Base-by-base conservation (phyloP, 129 eudicot genomes). In the Escallonia herrerae region DNA sequence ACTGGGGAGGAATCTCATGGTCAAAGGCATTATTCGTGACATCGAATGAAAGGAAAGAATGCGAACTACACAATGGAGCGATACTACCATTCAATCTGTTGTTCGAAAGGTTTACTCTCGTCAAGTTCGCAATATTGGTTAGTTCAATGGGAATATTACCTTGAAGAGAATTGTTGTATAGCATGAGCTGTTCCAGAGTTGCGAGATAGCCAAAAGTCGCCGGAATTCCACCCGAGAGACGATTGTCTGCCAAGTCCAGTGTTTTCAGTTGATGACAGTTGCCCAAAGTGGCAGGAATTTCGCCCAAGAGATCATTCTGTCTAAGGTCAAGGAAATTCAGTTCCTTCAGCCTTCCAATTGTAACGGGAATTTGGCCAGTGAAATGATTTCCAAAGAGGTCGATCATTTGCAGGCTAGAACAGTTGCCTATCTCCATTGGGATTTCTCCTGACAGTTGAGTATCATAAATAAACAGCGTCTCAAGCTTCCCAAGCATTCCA, bases 381-480 rank as follows among this genome's bases (percentile, higher is more conserved):
- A 93, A 93, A 47, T 77, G 87, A 60, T 93, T 93, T 14, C 96
- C 96, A 11, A 52, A 93, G 62, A 93, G 89, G 80, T 93, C 99
- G 56, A 89, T 56, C 99, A 90, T 89, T 64, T 88, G 99, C 77
- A 93, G 71, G 59, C 87, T 77, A 8, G 99, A 85, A 63, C 96
- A 93, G 79, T 93, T 89, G 14, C 96, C 96, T 13, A 93, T 88
- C 75, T 93, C 99, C 75, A 79, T 14, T 8, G 99, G 99, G 38
- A 93, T 93, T 37, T 79, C 85, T 22, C 95, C 96, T 0, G 99
- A 75, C 3, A 93, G 70, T 64, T 86, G 89, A 71, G 86, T 93
- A 63, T 88, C 91, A 38, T 93, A 93, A 43, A 89, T 53, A 62
- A 37, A 93, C 42, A 93, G 58, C 43, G 75, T 84, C 74, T 86